Percentiles rank a stretch among this genome's conserved stretches.
These are phyloP conservation scores for Pachysolen tannophilus DNA, from an alignment of 805 yeast species.

Conservation along the genomic window DNA sequence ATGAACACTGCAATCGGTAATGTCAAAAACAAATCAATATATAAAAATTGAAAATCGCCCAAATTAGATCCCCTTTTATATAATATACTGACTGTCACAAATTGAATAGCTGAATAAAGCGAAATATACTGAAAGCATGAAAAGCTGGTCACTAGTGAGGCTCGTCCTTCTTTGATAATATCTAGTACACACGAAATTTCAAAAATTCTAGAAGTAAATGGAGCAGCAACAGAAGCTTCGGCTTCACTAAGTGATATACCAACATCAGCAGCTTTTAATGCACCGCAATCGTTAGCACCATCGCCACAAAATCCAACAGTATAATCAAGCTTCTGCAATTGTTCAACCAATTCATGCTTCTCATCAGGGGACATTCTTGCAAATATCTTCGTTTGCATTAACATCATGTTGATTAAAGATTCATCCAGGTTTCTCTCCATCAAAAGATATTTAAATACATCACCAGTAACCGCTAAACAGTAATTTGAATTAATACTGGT, in stretches of 20 bases:
- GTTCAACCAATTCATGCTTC: conserved; percentile 90
- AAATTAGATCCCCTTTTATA: conserved; percentile 86
- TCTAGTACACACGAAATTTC: conserved; percentile 90
- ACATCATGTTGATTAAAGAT: conserved; percentile 41
- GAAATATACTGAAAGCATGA: conserved; percentile 98
- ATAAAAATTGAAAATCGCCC: conserved; percentile 94
- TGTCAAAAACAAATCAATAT: conserved; percentile 85
- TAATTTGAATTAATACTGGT: conserved; percentile 29
- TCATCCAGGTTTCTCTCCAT: conserved; percentile 37
- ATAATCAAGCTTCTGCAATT: conserved; percentile 75
- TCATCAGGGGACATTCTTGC: conserved; percentile 99
- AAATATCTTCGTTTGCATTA: conserved; percentile 69
- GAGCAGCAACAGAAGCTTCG: conserved; percentile 98
- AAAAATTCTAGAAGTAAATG: conserved; percentile 85
- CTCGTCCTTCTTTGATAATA: conserved; percentile 90
- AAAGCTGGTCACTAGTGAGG: conserved; percentile 89
- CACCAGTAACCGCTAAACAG: conserved; percentile 86
- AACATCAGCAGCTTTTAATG: conserved; percentile 94
- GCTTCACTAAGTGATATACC: conserved; percentile 96
- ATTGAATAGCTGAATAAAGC: conserved; percentile 92
- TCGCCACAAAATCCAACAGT: conserved; percentile 98
- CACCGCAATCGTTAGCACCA: conserved; percentile 99
- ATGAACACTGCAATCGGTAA: conserved; percentile 92
- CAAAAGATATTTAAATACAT: conserved; percentile 72
- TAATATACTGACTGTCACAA: conserved; percentile 74